Evolutionary conservation across 345 rosid genomes (phyloP).

Genomic region (Linum lewisii): DNA sequence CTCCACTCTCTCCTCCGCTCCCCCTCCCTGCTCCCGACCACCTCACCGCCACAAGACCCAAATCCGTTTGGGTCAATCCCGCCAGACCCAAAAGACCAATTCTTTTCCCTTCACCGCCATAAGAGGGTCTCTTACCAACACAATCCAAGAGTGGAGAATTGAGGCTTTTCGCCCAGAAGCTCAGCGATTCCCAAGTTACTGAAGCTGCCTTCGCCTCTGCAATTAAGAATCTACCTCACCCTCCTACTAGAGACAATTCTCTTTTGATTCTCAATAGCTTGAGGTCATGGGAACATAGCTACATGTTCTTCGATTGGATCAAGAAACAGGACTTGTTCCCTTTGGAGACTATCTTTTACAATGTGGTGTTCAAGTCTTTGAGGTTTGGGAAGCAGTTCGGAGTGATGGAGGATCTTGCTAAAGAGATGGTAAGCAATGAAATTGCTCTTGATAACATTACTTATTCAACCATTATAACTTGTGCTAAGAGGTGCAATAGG

Average conservation of each 20-base stretch:
- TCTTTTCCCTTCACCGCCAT: conserved; percentile 74
- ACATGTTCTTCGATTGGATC: conserved; percentile 65
- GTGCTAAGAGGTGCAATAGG: conserved; percentile 66
- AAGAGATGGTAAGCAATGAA: conserved; percentile 66
- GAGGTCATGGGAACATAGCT: conserved; percentile 59
- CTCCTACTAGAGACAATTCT: conserved; percentile 52
- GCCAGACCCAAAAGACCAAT: conserved; percentile 73
- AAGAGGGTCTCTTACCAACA: conserved; percentile 49
- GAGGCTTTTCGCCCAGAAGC: conserved; percentile 57
- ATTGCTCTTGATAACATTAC: conserved; percentile 85
- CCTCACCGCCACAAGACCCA: conserved; percentile 42
- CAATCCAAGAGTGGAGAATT: conserved; percentile 58
- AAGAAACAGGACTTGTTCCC: conserved; percentile 61
- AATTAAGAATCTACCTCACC: conserved; percentile 48
- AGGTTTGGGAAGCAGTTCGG: conserved; percentile 82
- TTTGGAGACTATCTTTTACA: conserved; percentile 71
- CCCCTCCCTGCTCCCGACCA: conserved; percentile 15
- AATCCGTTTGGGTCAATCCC: conserved; percentile 82
- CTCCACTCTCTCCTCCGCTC: conserved; percentile 45
- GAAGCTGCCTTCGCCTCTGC: conserved; percentile 39
- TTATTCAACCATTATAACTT: conserved; percentile 82
- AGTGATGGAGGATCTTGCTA: conserved; percentile 66
- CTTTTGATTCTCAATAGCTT: conserved; percentile 61
- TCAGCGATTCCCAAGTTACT: conserved; percentile 38
- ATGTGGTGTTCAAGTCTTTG: conserved; percentile 73